Evolutionary conservation across 192 early-diverging fungal genomes (phyloP).

Genomic region (Coemansia sp.): DNA sequence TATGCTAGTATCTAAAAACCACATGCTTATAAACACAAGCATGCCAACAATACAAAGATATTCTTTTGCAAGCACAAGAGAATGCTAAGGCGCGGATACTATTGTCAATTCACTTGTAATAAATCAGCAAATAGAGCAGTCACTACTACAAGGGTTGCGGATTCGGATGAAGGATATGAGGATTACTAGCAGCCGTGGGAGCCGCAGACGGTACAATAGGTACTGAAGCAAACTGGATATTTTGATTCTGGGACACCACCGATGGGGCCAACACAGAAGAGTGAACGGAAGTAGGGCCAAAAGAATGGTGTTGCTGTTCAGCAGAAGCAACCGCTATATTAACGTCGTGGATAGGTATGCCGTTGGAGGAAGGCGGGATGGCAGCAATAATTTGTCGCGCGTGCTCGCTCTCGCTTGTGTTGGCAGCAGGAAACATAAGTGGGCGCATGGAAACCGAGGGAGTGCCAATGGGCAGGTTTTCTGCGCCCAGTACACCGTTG

Average conservation of each 20-base stretch:
- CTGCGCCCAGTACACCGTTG: slow-evolving; percentile 63
- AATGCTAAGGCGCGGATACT: too few species aligned
- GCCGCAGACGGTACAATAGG: too few species aligned
- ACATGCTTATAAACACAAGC: too few species aligned
- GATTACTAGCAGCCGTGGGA: too few species aligned
- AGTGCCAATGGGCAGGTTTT: slow-evolving; percentile 27
- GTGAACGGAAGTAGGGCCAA: not conserved
- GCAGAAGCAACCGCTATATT: slow-evolving; percentile 6
- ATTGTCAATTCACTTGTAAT: too few species aligned
- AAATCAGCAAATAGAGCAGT: too few species aligned
- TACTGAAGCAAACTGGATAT: too few species aligned
- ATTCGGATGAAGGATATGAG: too few species aligned
- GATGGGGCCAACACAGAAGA: not conserved
- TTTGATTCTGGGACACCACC: not conserved
- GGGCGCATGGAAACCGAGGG: slow-evolving; percentile 27
- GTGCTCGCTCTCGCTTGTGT: slow-evolving; percentile 22
- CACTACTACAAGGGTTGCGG: too few species aligned
- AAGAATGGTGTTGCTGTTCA: not conserved
- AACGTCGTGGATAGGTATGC: slow-evolving; percentile 24
- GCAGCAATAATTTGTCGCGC: slow-evolving; percentile 42
- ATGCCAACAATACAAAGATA: too few species aligned
- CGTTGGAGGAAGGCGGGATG: slow-evolving; percentile 38
- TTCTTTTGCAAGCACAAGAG: too few species aligned
- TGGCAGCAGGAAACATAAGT: slow-evolving; percentile 7
- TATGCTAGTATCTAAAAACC: too few species aligned